phyloP scores from a whole-genome alignment of 805 yeast species.

The Kuraishia piskuri region DNA sequence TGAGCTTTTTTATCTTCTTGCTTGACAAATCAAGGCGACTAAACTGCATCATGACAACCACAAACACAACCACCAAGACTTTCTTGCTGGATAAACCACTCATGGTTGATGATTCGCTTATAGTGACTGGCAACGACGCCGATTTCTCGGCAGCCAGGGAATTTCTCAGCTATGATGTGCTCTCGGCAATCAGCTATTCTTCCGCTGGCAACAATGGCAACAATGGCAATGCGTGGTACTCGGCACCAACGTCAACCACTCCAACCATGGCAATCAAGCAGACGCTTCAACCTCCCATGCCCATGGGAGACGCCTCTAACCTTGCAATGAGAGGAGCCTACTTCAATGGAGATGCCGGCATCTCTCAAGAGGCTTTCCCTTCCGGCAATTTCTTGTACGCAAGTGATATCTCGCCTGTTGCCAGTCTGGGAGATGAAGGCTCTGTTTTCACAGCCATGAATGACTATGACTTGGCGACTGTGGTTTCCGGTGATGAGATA shows the following conservation, averaged over 20 bases:
- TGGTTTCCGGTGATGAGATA: not conserved
- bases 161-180: not conserved
- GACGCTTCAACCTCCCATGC: not conserved
- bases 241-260: not conserved
- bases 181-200: not conserved
- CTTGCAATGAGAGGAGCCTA: not conserved
- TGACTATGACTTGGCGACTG: not conserved
- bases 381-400: not conserved
- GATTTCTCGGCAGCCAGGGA: not conserved
- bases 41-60: not conserved
- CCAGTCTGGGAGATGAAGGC: not conserved
- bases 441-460: not conserved
- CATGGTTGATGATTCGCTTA: not conserved
- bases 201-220: not conserved
- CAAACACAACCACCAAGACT: not conserved
- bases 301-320: not conserved
- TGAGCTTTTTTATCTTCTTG: not conserved
- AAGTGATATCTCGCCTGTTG: not conserved
- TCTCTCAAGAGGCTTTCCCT: not conserved
- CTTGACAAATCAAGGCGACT: not conserved
- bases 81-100: not conserved
- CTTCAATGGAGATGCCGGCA: not conserved
- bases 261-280: not conserved
- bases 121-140: not conserved
- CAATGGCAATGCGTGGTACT: not conserved